These are phyloP conservation scores for Nakazawaea laoshanensis DNA, from an alignment of 805 yeast genomes.

Conservation along the genomic window DNA sequence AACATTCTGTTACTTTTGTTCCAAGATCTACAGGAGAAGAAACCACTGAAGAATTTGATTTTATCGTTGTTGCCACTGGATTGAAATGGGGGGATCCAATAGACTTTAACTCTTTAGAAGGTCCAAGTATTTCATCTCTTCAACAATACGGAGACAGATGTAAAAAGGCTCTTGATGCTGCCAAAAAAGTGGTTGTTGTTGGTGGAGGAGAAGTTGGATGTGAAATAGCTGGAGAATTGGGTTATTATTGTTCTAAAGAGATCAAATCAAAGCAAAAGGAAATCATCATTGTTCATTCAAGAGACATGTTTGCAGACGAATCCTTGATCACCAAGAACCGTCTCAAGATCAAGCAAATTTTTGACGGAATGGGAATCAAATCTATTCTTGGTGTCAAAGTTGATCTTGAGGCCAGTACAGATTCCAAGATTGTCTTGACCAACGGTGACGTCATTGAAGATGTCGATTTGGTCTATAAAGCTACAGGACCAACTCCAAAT, in stretches of 20 bases:
- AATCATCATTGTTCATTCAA: constrained; percentile 17
- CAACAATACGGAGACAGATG: constrained; percentile 12
- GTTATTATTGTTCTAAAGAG: constrained; percentile 14
- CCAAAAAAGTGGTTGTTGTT: constrained; percentile 19
- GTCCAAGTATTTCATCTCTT: constrained; percentile 9
- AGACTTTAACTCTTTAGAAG: constrained; percentile 7
- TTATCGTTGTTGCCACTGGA: constrained; percentile 23
- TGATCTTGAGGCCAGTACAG: constrained; percentile 5
- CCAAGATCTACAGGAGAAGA: constrained; percentile 5
- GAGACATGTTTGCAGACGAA: constrained; percentile 10
- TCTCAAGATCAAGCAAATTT: constrained; percentile 1
- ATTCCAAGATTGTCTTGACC: constrained; percentile 1
- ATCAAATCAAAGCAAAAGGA: constrained; percentile 14
- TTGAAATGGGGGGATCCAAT: constrained; percentile 21
- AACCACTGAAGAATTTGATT: constrained; percentile 14
- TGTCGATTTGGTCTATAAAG: constrained; percentile 15
- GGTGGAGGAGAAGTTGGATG: constrained; percentile 25
- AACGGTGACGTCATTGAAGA: constrained; percentile 6
- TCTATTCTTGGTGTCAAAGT: constrained; percentile 12
- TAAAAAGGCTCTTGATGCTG: constrained; percentile 13
- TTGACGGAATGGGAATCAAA: constrained; percentile 1
- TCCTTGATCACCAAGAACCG: constrained; percentile 5
- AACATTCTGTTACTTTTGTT: constrained; percentile 11
- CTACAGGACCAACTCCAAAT: constrained; percentile 15
- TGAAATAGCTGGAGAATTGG: constrained; percentile 25